Conservation (phyloP, 164 flowering plant genomes). For the Magnolia kwangsiensis region DNA sequence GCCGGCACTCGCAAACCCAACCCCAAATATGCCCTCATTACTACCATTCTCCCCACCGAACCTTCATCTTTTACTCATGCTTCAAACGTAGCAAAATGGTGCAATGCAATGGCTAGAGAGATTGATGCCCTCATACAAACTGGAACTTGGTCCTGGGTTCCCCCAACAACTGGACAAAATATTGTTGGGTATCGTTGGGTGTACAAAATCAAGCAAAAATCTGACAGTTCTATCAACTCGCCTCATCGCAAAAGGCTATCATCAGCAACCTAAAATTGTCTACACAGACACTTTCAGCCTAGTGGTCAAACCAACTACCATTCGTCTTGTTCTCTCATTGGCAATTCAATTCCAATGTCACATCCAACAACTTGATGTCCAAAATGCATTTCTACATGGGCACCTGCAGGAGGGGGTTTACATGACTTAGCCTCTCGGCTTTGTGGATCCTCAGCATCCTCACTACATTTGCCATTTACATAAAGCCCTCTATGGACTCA, state of each 20-base stretch:
- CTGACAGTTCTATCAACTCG: not conserved
- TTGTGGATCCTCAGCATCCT: not conserved
- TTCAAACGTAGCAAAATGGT: not conserved
- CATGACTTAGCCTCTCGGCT: constrained; percentile 9
- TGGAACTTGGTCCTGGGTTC: constrained; percentile 9
- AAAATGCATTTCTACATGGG: constrained; percentile 2
- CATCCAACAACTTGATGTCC: constrained; percentile 1
- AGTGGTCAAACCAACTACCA: constrained; percentile 6
- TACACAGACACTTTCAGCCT: constrained; percentile 6
- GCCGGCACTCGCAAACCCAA: not conserved
- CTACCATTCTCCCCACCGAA: not conserved
- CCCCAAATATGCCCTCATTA: not conserved
- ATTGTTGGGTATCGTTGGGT: constrained; percentile 14
- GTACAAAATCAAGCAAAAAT: not conserved
- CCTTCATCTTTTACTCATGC: not conserved
- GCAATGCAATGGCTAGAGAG: not conserved
- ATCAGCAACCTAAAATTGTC: not conserved
- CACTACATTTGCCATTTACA: not conserved
- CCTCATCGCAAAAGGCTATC: constrained; percentile 1
- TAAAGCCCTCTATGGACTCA: not conserved
- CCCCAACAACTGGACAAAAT: not conserved
- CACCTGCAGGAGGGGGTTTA: not conserved
- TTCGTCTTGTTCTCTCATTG: not conserved
- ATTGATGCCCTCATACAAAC: not conserved
- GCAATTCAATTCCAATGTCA: not conserved